phyloP scores from a whole-genome alignment of 345 rosid species.

The Alliaria petiolata region DNA sequence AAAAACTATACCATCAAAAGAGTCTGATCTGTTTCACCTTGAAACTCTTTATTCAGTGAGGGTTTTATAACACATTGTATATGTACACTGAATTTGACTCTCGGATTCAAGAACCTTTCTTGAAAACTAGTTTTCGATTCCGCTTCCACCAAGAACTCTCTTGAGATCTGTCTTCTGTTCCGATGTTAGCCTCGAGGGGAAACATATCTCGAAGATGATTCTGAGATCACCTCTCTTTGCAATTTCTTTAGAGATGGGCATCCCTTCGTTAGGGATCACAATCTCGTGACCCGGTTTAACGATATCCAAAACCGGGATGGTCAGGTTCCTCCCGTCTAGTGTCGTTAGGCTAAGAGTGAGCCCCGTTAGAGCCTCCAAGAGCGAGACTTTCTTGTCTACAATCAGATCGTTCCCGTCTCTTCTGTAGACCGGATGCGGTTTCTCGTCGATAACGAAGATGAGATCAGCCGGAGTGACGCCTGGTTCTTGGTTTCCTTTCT shows the following conservation, averaged over 20 bases:
- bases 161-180: constrained; percentile 67
- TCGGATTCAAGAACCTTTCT: background rate
- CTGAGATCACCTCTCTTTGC: constrained; percentile 54
- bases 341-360: constrained; percentile 43
- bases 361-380: constrained; percentile 71
- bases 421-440: constrained; percentile 49
- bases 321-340: constrained; percentile 60
- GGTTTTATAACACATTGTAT: constrained; percentile 13
- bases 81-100: constrained; percentile 42
- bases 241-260: constrained; percentile 66
- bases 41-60: background rate
- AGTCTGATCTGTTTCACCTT: background rate
- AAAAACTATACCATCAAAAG: background rate
- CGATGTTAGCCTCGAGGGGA: constrained; percentile 48
- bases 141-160: constrained; percentile 50
- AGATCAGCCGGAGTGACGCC: constrained; percentile 64
- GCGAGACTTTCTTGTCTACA: constrained; percentile 44
- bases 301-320: constrained; percentile 45
- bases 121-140: constrained; percentile 9
- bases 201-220: constrained; percentile 51
- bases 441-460: constrained; percentile 72
- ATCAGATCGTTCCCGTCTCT: constrained; percentile 70
- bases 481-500: constrained; percentile 69
- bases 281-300: constrained; percentile 60
- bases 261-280: constrained; percentile 61